phyloP scores from a whole-genome alignment of 2,329 filamentous ascomycete species.

The Pyrenophora tritici-repentis region DNA sequence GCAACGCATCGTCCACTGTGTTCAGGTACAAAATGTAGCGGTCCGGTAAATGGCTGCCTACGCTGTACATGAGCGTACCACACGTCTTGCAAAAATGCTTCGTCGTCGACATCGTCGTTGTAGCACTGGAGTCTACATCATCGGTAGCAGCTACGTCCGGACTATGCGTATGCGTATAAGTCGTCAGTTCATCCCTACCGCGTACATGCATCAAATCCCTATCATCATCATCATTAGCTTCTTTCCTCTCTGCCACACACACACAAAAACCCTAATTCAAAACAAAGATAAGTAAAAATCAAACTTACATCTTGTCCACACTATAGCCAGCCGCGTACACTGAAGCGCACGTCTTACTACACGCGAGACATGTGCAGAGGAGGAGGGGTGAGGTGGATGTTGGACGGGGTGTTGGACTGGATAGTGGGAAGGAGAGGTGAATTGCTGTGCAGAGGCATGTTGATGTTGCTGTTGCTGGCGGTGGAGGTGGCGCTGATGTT shows the following conservation, averaged over 20 bases:
- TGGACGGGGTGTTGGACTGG: slow-evolving; percentile 55
- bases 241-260: too few species aligned
- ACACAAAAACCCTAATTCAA: too few species aligned
- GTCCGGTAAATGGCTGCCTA: slow-evolving; percentile 52
- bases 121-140: too few species aligned
- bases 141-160: too few species aligned
- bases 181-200: slow-evolving; percentile 56
- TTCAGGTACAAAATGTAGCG: slow-evolving; percentile 60
- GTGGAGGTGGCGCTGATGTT: background rate
- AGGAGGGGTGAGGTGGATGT: slow-evolving; percentile 50
- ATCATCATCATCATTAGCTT: background rate
- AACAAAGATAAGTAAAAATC: background rate
- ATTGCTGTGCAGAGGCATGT: slow-evolving; percentile 40
- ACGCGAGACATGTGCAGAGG: slow-evolving; percentile 66
- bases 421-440: slow-evolving; percentile 44
- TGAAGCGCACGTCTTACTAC: slow-evolving; percentile 64
- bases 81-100: slow-evolving; percentile 66
- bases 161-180: slow-evolving; percentile 46
- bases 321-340: slow-evolving; percentile 64
- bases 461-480: slow-evolving; percentile 20
- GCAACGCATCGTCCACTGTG: slow-evolving; percentile 61
- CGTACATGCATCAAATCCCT: slow-evolving; percentile 54
- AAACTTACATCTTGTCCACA: slow-evolving; percentile 48
- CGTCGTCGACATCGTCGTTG: slow-evolving; percentile 53
- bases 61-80: slow-evolving; percentile 65